phyloP scores from a whole-genome alignment of 176 grass and related monocot genomes.

The Typha latifolia region DNA sequence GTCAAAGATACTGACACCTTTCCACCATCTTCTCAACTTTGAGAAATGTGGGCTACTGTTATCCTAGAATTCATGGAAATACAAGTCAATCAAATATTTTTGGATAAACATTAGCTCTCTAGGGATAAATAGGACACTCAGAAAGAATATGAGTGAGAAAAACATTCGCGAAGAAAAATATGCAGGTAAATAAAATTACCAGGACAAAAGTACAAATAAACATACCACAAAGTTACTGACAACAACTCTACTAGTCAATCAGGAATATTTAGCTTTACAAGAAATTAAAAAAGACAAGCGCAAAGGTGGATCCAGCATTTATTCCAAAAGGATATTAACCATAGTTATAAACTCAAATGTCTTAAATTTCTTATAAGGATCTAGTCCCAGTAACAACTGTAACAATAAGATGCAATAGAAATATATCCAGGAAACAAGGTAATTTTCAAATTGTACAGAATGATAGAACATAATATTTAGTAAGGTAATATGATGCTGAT shows the following conservation, averaged over 20 bases:
- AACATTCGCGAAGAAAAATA: neutral
- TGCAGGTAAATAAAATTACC: neutral
- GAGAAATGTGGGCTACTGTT: conserved; percentile 22
- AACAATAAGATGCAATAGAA: too few relatives aligned
- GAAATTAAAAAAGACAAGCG: neutral
- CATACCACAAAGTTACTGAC: neutral
- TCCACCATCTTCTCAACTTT: conserved; percentile 97
- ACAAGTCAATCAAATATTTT: neutral
- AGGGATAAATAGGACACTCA: neutral
- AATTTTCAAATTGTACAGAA: too few relatives aligned
- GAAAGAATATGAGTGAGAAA: neutral
- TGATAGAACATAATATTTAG: too few relatives aligned
- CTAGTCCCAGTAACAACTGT: too few relatives aligned
- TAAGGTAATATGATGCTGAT: too few relatives aligned
- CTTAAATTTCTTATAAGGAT: too few relatives aligned
- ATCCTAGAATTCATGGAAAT: conserved; percentile 11
- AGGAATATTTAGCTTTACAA: neutral
- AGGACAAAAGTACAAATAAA: neutral
- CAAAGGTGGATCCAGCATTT: too few relatives aligned
- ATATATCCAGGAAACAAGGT: too few relatives aligned
- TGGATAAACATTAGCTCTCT: neutral
- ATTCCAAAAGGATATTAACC: too few relatives aligned
- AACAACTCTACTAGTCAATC: neutral
- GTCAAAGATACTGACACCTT: conserved; percentile 87
- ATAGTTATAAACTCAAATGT: too few relatives aligned